Evolutionary conservation across 208 protist species (phyloP).

Genomic region (Naegleria lovaniensis): DNA sequence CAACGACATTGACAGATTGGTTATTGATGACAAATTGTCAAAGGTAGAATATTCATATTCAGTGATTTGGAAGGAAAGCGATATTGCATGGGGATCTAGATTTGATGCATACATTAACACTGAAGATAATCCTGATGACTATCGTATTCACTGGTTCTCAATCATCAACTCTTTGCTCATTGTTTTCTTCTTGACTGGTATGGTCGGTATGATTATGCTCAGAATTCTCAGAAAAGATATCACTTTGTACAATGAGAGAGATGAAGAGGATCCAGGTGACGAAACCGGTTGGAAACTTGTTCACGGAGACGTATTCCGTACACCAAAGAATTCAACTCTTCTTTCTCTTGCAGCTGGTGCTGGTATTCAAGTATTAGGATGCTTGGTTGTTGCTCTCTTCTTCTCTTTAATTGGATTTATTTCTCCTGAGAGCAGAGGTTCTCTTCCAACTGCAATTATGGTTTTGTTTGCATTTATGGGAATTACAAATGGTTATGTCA

Average conservation of each 20-base stretch:
- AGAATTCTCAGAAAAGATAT: constrained; percentile 73
- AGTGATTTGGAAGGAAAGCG: constrained; percentile 27
- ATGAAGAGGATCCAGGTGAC: constrained; percentile 53
- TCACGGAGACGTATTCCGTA: constrained; percentile 71
- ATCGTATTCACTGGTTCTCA: constrained; percentile 73
- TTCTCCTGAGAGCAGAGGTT: constrained; percentile 60
- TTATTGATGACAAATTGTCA: background rate
- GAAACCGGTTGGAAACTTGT: constrained; percentile 80
- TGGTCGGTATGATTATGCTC: constrained; percentile 85
- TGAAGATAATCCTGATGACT: constrained; percentile 30
- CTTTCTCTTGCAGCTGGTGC: constrained; percentile 57
- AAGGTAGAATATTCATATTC: constrained; percentile 28
- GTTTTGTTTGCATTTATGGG: constrained; percentile 39
- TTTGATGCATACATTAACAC: constrained; percentile 72
- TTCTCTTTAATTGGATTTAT: constrained; percentile 73
- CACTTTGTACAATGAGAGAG: constrained; percentile 53
- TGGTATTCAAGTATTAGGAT: constrained; percentile 64
- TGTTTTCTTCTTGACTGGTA: constrained; percentile 76
- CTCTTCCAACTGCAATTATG: constrained; percentile 32
- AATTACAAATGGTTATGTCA: constrained; percentile 28
- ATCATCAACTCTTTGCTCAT: constrained; percentile 85
- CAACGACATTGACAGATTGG: background rate
- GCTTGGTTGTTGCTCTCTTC: constrained; percentile 45
- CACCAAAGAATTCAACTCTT: constrained; percentile 49
- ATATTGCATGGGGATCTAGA: constrained; percentile 60